These are phyloP conservation scores for Cavenderia fasciculata DNA, from an alignment of 78 protist genomes.

Conservation along the genomic window DNA sequence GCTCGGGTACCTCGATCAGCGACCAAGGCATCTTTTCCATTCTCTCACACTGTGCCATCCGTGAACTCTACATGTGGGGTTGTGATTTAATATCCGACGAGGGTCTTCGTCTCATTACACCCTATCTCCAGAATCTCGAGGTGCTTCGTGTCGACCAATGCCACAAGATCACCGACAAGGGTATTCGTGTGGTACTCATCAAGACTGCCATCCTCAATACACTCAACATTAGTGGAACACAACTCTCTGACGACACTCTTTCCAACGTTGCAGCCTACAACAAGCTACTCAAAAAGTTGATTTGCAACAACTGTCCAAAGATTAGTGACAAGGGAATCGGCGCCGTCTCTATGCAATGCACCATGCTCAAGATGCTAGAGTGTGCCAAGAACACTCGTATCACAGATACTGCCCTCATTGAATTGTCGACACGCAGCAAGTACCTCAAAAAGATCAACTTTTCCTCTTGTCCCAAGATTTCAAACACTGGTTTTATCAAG, in stretches of 20 bases:
- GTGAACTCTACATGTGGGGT: constrained; percentile 42
- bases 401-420: constrained; percentile 22
- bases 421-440: constrained; percentile 8
- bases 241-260: constrained; percentile 13
- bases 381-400: neutral
- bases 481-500: constrained; percentile 37
- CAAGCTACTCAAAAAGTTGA: constrained; percentile 25
- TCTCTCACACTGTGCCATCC: constrained; percentile 4
- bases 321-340: neutral
- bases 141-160: constrained; percentile 36
- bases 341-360: constrained; percentile 13
- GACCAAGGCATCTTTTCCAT: constrained; percentile 6
- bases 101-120: neutral
- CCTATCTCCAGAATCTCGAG: neutral
- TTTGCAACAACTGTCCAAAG: neutral
- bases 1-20: constrained; percentile 30
- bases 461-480: neutral
- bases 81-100: constrained; percentile 44
- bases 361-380: neutral
- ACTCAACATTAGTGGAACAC: constrained; percentile 23
- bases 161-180: constrained; percentile 50
- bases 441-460: constrained; percentile 4
- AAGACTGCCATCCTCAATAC: neutral
- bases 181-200: constrained; percentile 12
- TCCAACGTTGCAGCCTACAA: constrained; percentile 6